phyloP scores from a whole-genome alignment of 2,329 filamentous ascomycete species.

The Thielaviopsis populi region DNA sequence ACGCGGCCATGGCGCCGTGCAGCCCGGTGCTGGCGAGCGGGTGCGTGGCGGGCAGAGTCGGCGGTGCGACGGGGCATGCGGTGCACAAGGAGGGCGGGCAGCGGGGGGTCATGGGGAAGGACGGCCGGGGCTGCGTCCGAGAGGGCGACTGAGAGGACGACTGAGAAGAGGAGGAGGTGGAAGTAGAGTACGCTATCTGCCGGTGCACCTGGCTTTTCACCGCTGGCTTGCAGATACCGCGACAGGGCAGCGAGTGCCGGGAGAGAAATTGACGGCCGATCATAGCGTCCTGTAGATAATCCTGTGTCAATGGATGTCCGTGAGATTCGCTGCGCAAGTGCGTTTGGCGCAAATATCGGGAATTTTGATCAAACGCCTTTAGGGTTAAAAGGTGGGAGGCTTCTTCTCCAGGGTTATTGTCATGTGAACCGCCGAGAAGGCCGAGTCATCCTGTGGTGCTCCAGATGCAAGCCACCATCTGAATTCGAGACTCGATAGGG shows the following conservation, averaged over 20 bases:
- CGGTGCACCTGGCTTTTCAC: neutral
- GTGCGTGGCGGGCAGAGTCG: constrained; percentile 48
- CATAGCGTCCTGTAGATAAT: neutral
- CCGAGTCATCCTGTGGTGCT: too few species aligned
- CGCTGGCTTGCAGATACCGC: neutral
- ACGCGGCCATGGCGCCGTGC: constrained; percentile 50
- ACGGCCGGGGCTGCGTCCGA: neutral
- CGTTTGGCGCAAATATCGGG: too few species aligned
- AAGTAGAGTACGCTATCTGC: neutral
- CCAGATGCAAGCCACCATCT: too few species aligned
- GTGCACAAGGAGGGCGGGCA: constrained; percentile 1
- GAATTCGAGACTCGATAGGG: too few species aligned
- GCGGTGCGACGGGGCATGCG: constrained; percentile 46
- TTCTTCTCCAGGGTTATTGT: too few species aligned
- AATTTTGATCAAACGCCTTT: too few species aligned
- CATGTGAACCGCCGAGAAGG: too few species aligned
- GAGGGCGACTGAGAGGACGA: neutral
- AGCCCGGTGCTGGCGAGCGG: constrained; percentile 46
- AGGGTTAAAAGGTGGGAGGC: too few species aligned
- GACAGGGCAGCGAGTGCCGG: neutral
- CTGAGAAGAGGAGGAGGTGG: neutral
- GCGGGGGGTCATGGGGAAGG: constrained; percentile 7
- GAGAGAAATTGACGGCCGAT: neutral
- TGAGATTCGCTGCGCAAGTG: too few species aligned
- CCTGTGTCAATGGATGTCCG: too few species aligned